Percentiles rank a stretch among this genome's conserved stretches.
Evolutionary conservation across 2,329 filamentous ascomycete species (phyloP).

Genomic region (Monosporascus sp.): DNA sequence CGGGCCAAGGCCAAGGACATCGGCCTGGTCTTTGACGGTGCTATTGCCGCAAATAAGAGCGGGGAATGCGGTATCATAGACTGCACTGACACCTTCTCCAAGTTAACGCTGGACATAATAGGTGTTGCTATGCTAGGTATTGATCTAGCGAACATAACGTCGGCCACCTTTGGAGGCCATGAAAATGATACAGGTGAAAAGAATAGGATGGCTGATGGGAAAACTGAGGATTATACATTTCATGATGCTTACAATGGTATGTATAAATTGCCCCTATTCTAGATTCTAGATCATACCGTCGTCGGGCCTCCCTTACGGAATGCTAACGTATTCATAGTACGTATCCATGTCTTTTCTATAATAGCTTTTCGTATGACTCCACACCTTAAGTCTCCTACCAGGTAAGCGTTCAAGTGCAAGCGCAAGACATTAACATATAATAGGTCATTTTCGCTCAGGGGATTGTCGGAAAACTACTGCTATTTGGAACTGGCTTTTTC

Average conservation of each 20-base stretch:
- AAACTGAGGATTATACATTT: constrained; percentile 2
- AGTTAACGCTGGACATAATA: constrained; percentile 11
- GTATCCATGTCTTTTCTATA: too few species aligned
- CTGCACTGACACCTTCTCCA: constrained; percentile 4
- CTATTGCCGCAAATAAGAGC: not conserved
- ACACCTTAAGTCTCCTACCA: too few species aligned
- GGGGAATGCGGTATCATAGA: constrained; percentile 4
- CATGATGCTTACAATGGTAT: constrained; percentile 6
- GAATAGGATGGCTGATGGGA: too few species aligned
- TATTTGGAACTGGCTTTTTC: constrained; percentile 7
- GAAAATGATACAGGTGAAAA: too few species aligned
- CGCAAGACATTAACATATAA: too few species aligned
- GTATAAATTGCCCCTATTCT: too few species aligned
- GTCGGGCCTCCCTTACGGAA: too few species aligned
- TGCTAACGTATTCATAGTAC: too few species aligned
- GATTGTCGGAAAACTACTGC: constrained; percentile 3
- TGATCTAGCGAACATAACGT: constrained; percentile 3
- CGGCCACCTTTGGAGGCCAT: not conserved
- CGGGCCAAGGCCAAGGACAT: constrained; percentile 4
- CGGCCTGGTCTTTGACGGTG: constrained; percentile 1
- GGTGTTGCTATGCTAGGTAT: constrained; percentile 6
- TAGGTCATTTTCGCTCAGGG: constrained; percentile 4
- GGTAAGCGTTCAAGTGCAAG: too few species aligned
- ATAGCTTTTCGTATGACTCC: too few species aligned
- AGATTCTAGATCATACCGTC: too few species aligned